Evolutionary conservation across 2,329 filamentous ascomycete species (phyloP).

Genomic region (Fusarium sp.): DNA sequence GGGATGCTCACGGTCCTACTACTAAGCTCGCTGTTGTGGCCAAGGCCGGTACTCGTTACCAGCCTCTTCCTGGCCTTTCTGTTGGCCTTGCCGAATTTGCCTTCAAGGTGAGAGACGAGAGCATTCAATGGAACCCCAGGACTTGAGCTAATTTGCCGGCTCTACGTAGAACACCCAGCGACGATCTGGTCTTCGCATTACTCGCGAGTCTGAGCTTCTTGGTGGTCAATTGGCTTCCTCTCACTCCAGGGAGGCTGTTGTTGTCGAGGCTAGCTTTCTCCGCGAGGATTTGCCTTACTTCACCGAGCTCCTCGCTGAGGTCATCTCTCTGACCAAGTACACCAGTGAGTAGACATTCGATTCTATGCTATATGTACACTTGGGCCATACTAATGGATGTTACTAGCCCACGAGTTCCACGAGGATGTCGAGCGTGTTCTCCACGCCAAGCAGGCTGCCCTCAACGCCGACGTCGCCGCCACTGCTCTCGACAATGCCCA

Average conservation of each 20-base stretch:
- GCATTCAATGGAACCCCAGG: slow-evolving; percentile 16
- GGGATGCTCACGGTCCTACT: slow-evolving; percentile 88
- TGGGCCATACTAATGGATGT: slow-evolving; percentile 25
- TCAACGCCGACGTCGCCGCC: slow-evolving; percentile 70
- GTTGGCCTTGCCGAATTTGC: slow-evolving; percentile 94
- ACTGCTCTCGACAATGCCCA: slow-evolving; percentile 90
- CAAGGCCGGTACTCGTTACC: slow-evolving; percentile 94
- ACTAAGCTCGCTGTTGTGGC: slow-evolving; percentile 91
- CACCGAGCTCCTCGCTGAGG: slow-evolving; percentile 92
- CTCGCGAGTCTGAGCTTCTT: slow-evolving; percentile 93
- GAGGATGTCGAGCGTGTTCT: slow-evolving; percentile 87
- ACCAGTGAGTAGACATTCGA: slow-evolving; percentile 65
- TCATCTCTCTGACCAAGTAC: slow-evolving; percentile 89
- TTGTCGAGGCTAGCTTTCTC: slow-evolving; percentile 94
- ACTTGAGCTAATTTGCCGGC: slow-evolving; percentile 61
- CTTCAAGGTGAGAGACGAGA: slow-evolving; percentile 78
- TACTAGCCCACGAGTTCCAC: slow-evolving; percentile 84
- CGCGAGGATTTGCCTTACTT: slow-evolving; percentile 97
- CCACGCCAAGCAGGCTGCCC: slow-evolving; percentile 79
- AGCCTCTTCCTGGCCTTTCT: slow-evolving; percentile 88
- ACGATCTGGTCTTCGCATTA: slow-evolving; percentile 91
- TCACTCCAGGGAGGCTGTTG: slow-evolving; percentile 92
- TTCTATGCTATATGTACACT: slow-evolving; percentile 3
- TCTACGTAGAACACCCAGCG: slow-evolving; percentile 79
- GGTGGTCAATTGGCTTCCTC: slow-evolving; percentile 89